These are phyloP conservation scores for Nemania sp. DNA, from an alignment of 2,329 filamentous ascomycete species.

Conservation along the genomic window DNA sequence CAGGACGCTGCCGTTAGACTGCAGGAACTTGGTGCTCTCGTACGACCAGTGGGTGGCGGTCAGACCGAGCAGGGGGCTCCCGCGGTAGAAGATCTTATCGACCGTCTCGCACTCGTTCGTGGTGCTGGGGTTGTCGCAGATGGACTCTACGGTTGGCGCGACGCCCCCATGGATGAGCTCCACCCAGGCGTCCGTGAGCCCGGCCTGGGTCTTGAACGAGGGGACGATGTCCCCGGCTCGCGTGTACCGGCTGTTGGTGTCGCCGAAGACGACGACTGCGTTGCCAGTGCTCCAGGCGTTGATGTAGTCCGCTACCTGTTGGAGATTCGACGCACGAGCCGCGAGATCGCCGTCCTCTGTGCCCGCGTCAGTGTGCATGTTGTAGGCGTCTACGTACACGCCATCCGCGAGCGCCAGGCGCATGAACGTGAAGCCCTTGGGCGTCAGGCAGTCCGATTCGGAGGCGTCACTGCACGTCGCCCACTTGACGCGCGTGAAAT, in stretches of 20 bases:
- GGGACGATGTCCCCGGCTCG: constrained; percentile 64
- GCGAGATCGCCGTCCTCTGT: constrained; percentile 63
- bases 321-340: constrained; percentile 69
- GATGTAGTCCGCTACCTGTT: constrained; percentile 70
- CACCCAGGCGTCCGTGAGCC: constrained; percentile 70
- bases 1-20: constrained; percentile 66
- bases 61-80: constrained; percentile 60
- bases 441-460: constrained; percentile 71
- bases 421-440: constrained; percentile 78
- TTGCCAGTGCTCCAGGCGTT: constrained; percentile 67
- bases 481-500: constrained; percentile 71
- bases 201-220: constrained; percentile 63
- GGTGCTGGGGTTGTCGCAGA: constrained; percentile 70
- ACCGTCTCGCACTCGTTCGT: constrained; percentile 71
- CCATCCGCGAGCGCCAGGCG: constrained; percentile 63
- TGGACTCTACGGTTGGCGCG: constrained; percentile 57
- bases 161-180: constrained; percentile 63
- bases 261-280: constrained; percentile 72
- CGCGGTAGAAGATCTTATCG: constrained; percentile 74
- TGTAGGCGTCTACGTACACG: constrained; percentile 73
- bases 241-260: constrained; percentile 75
- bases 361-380: constrained; percentile 75
- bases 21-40: constrained; percentile 67
- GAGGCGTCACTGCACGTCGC: constrained; percentile 66
- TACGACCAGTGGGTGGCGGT: constrained; percentile 66